Evolutionary conservation across 1,284 basidiomycete genomes (phyloP).

Genomic region (Ustilago trichophora): DNA sequence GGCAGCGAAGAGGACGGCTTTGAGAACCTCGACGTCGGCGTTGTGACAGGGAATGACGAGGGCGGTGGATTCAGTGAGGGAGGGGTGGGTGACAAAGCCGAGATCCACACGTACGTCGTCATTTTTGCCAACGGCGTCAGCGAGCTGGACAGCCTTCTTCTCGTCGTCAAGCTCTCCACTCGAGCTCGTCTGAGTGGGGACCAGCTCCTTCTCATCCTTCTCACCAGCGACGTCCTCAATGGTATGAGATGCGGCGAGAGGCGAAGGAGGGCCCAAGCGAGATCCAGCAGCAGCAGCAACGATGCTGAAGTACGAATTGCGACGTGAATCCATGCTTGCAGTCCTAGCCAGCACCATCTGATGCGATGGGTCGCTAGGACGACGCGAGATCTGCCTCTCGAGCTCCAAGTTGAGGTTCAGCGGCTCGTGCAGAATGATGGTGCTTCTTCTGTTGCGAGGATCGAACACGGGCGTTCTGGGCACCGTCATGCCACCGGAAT

Average conservation of each 20-base stretch:
- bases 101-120: constrained; percentile 15
- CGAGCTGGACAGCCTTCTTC: constrained; percentile 5
- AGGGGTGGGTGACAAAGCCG: constrained; percentile 27
- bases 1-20: constrained; percentile 34
- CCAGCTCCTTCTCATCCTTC: constrained; percentile 7
- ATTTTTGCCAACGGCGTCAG: neutral
- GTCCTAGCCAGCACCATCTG: constrained; percentile 21
- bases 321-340: constrained; percentile 19
- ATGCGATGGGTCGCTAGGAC: constrained; percentile 12
- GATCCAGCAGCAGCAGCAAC: constrained; percentile 24
- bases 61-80: constrained; percentile 30
- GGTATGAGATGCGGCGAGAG: neutral
- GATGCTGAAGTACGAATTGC: constrained; percentile 19
- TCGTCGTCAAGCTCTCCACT: constrained; percentile 9
- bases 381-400: constrained; percentile 3
- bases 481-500: neutral
- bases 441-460: constrained; percentile 24
- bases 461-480: constrained; percentile 20
- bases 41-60: constrained; percentile 43
- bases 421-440: constrained; percentile 35
- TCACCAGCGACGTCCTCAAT: neutral
- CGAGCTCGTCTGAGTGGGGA: neutral
- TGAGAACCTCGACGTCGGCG: constrained; percentile 28
- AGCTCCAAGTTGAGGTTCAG: constrained; percentile 7
- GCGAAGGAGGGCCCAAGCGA: constrained; percentile 2